Percentiles rank a stretch among this genome's conserved stretches.
phyloP scores from a whole-genome alignment of 1,284 basidiomycete genomes.

The Leccinum pachyderme region DNA sequence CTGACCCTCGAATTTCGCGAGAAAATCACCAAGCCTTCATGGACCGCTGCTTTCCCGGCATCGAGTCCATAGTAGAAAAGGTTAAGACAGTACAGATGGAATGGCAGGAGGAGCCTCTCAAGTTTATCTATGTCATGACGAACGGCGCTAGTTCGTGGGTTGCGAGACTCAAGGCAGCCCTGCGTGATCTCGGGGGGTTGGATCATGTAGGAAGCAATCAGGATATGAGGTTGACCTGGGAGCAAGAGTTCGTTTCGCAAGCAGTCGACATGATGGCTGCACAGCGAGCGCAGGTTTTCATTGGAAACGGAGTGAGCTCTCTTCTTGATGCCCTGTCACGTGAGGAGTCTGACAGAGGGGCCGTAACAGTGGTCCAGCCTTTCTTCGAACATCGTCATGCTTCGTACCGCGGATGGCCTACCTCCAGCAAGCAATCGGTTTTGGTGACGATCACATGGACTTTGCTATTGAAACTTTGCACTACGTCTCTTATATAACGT shows the following conservation, averaged over 20 bases:
- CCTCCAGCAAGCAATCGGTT: conserved; percentile 28
- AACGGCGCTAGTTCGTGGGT: conserved; percentile 49
- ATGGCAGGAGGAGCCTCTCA: conserved; percentile 19
- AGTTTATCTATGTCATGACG: conserved; percentile 53
- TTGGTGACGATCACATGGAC: conserved; percentile 14
- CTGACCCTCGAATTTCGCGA: conserved; percentile 25
- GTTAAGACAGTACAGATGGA: conserved; percentile 27
- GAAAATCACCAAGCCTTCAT: conserved; percentile 30
- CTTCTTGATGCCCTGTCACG: neutral
- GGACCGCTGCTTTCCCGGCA: conserved; percentile 40
- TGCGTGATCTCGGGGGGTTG: conserved; percentile 34
- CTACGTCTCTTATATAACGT: neutral
- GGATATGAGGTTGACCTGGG: conserved; percentile 37
- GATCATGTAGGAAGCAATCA: conserved; percentile 28
- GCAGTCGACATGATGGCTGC: conserved; percentile 46
- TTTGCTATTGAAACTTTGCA: neutral
- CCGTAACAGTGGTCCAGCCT: conserved; percentile 51
- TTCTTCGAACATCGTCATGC: conserved; percentile 50
- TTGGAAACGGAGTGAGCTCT: conserved; percentile 41
- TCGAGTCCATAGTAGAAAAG: conserved; percentile 37
- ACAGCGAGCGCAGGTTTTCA: conserved; percentile 41
- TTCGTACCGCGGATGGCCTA: conserved; percentile 37
- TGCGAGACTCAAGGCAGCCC: conserved; percentile 39
- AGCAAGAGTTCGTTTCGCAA: conserved; percentile 40
- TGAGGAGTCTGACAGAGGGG: neutral